Evolutionary conservation across 2,329 filamentous ascomycete species (phyloP), one percentile per base, ranked within the genome.

Genomic region (Aureobasidium musti): DNA sequence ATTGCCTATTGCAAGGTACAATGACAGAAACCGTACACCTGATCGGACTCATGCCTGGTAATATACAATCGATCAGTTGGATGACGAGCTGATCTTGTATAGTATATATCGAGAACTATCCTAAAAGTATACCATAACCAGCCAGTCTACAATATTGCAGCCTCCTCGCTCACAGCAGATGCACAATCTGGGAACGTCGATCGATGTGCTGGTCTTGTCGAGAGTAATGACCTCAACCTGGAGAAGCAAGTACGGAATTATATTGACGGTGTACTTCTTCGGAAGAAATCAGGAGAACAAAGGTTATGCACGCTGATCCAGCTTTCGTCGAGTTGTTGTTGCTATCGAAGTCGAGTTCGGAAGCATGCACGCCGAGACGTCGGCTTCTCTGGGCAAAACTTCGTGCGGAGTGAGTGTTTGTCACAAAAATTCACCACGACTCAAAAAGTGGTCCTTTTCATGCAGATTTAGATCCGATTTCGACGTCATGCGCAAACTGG

Each of bases 381-480:
- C 33, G 56, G 26, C 19, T 45, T 45, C 39, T 19, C 49, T 30
- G 49, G 56, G 39, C 56, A 45, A 30, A 26, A 59, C 39, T 59
- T 47, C 23, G 39, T 41, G 56, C 19, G 33, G 17, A 59, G 33
- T 35, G 33, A 35, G 17, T 59, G 30, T 59, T 59, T 59, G 56
- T 59, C 56, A 59, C 56, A 59, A n/a, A 47, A 59, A 59, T 45
- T 19, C 56, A 59, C 56, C 39, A 23, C 56, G 37, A 45, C 28
- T 47, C 39, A 21, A 45, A 59, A 59, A 59, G 56, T 59, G 56
- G 56, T 45, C 39, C 56, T 45, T 45, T 43, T 21, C 35, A 45
- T 41, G 37, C 53, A 33, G 2, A 26, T 45, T 30, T 10, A 21
- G 21, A 33, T 45, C 33, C 14, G 56, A 11, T 23, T 14, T 19